These are phyloP conservation scores for Aegilops umbellulata DNA, from an alignment of 176 grass and related monocot genomes.

Conservation along the genomic window DNA sequence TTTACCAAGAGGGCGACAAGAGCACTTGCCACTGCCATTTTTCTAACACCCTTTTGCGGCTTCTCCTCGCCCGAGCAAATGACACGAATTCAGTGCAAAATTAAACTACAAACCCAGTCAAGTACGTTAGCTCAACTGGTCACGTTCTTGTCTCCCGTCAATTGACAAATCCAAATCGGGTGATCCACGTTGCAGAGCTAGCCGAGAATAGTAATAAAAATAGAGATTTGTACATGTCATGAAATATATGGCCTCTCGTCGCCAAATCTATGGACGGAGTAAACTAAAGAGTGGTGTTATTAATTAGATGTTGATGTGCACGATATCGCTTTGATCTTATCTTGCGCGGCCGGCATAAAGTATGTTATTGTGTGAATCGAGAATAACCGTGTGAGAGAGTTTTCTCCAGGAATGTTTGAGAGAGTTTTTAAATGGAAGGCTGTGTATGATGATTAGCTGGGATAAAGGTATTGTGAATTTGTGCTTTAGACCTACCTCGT, in stretches of 20 bases:
- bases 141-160: conserved; percentile 31
- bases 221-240: neutral
- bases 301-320: neutral
- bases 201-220: neutral
- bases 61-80: neutral
- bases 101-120: neutral
- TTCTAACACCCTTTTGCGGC: neutral
- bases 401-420: neutral
- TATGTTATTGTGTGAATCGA: neutral
- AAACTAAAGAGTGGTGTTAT: neutral
- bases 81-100: neutral
- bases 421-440: too few species aligned
- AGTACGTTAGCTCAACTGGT: neutral
- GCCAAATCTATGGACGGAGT: neutral
- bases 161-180: conserved; percentile 11
- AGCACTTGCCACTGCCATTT: neutral
- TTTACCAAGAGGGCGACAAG: neutral
- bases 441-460: neutral
- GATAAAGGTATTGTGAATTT: neutral
- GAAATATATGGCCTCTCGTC: neutral
- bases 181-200: neutral
- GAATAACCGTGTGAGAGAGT: neutral
- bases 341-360: neutral
- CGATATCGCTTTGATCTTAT: conserved; percentile 9
- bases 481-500: neutral